phyloP scores from a whole-genome alignment of 495 filamentous ascomycete species.

The Lasiosphaeriaceae sp. region DNA sequence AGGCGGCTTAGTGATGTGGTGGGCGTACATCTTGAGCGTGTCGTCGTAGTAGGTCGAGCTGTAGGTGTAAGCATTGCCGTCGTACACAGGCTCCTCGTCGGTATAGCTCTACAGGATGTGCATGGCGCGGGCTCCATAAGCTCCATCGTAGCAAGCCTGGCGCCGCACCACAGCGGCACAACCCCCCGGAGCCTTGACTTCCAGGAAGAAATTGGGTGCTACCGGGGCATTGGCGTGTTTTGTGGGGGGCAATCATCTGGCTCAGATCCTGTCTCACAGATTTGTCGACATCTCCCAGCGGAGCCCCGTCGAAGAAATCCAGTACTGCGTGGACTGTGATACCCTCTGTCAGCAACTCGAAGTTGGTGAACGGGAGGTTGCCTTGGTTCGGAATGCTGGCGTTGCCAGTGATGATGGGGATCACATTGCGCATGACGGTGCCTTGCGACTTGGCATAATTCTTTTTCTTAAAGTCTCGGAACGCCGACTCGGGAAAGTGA shows the following conservation, averaged over 20 bases:
- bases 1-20: slow-evolving; percentile 24
- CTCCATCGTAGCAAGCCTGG: slow-evolving; percentile 43
- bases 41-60: slow-evolving; percentile 33
- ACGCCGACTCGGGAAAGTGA: not conserved
- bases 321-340: slow-evolving; percentile 23
- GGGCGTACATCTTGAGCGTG: slow-evolving; percentile 35
- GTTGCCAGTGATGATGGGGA: slow-evolving; percentile 8
- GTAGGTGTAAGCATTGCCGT: slow-evolving; percentile 33
- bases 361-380: slow-evolving; percentile 12
- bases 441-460: not conserved
- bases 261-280: slow-evolving; percentile 14
- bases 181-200: slow-evolving; percentile 36
- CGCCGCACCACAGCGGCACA: slow-evolving; percentile 25
- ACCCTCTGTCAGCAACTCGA: slow-evolving; percentile 6
- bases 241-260: slow-evolving; percentile 37
- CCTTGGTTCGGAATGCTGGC: slow-evolving; percentile 8
- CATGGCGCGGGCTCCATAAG: slow-evolving; percentile 44
- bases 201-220: slow-evolving; percentile 40
- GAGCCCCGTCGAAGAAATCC: slow-evolving; percentile 34
- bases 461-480: not conserved
- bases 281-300: slow-evolving; percentile 7
- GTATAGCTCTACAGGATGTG: slow-evolving; percentile 41
- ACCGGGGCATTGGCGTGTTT: slow-evolving; percentile 29
- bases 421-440: slow-evolving; percentile 6
- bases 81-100: slow-evolving; percentile 31